Base-by-base conservation (phyloP, 1,139 yeast species). In the Pichia sp. region DNA sequence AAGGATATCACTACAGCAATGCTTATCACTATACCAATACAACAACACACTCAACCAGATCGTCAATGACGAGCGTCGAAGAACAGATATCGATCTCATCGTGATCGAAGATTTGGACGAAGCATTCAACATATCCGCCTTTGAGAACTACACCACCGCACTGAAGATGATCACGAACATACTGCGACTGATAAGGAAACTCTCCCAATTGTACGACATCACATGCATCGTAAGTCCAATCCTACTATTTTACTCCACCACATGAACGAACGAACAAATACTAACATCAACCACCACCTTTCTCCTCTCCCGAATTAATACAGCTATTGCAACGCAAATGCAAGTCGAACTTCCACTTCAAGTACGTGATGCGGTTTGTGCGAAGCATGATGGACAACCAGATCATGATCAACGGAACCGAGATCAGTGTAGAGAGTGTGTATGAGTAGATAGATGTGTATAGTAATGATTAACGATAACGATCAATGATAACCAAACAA, bases 81-180 rank as follows among this genome's bases (percentile, higher is more conserved):
- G 27, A 40, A 12, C 7, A 14, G 40, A 28, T 4, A 18, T 28
- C 28, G 48, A 52, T 15, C 34, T 57, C 14, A 20, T 60, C 6
- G 53, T 61, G 4, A 46, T 63, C n/a, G 62, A 63, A 44, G 67
- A 63, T 40, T 35, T 63, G 6, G 55, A 53, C 17, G 59, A 53
- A n/a, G 48, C 59, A 12, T 60, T 62, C 42, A 61, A 61, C 40
- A 34, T 58, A 10, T 58, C 57, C 22, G 51, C 51, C 12, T 57
- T 53, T 40, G 58, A 55, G 22, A 52, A 58, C 33, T 57, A 54
- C 38, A 46, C 50, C 33, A 33, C 21, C 49, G 63, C 64, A 2
- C 48, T 53, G 6, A 45, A 55, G 14, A 15, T 53, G 19, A 45
- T 59, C 3, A 45, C 53, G 0, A 34, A 43, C 6, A 43, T 59